phyloP scores from a whole-genome alignment of 2,329 filamentous ascomycete species.

The Nemania serpens region DNA sequence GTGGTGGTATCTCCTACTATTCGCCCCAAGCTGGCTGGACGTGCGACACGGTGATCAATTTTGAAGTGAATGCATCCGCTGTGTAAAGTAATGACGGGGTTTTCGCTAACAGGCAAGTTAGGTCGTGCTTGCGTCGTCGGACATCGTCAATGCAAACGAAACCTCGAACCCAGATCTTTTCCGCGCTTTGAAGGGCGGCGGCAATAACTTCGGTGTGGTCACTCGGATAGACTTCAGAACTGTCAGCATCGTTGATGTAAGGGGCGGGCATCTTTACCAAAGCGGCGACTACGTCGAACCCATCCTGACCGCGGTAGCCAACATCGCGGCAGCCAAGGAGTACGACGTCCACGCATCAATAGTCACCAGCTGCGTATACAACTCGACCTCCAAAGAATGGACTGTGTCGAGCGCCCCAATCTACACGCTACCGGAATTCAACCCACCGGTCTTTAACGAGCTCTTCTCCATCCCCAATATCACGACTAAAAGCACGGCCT shows the following conservation, averaged over 20 bases:
- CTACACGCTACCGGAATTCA: conserved; percentile 19
- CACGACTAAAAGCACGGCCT: conserved; percentile 1
- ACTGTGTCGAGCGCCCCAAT: conserved; percentile 17
- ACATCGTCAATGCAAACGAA: conserved; percentile 21
- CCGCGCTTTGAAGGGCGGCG: conserved; percentile 8
- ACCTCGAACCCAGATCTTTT: conserved; percentile 3
- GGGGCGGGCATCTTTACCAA: conserved; percentile 22
- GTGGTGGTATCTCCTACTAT: conserved; percentile 20
- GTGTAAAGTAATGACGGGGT: not conserved
- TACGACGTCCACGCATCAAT: conserved; percentile 26
- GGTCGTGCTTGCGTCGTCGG: conserved; percentile 10
- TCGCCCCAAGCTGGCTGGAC: conserved; percentile 22
- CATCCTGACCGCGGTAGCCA: conserved; percentile 20
- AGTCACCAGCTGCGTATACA: conserved; percentile 17
- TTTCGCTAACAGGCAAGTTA: conserved; percentile 5
- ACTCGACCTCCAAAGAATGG: conserved; percentile 16
- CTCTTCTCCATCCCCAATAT: conserved; percentile 23
- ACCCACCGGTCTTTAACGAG: not conserved
- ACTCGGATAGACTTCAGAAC: conserved; percentile 18
- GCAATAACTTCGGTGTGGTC: conserved; percentile 8
- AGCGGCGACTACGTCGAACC: conserved; percentile 10
- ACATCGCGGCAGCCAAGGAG: conserved; percentile 20
- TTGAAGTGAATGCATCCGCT: not conserved
- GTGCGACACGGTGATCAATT: conserved; percentile 28
- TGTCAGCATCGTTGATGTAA: conserved; percentile 5